A percentile compares a stretch with the other conserved stretches of the same genome.
Evolutionary conservation across 2,329 filamentous ascomycete species (phyloP).

Genomic region (Hymenoscyphus occultus): DNA sequence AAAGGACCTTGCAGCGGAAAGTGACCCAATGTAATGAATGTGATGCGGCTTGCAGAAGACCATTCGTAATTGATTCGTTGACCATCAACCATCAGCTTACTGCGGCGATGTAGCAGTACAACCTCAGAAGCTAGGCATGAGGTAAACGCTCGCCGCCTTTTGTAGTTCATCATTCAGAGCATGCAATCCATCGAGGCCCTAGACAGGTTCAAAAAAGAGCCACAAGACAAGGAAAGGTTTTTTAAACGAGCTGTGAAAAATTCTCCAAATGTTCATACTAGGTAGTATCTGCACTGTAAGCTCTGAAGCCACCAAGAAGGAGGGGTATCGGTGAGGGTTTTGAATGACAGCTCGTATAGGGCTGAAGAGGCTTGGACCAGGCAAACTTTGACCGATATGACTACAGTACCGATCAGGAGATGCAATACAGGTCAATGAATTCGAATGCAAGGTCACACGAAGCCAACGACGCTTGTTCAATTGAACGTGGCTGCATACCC

Average conservation of each 20-base stretch:
- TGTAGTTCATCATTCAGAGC: not conserved
- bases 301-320: not conserved
- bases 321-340: slow-evolving; percentile 3
- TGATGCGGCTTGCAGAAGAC: slow-evolving; percentile 2
- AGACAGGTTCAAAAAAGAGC: not conserved
- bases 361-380: not conserved
- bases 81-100: not conserved
- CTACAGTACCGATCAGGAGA: not conserved
- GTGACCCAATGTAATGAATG: not conserved
- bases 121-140: not conserved
- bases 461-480: not conserved
- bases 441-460: not conserved
- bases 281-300: not conserved
- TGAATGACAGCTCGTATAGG: not conserved
- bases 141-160: not conserved
- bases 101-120: not conserved
- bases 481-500: slow-evolving; percentile 1
- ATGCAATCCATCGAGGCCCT: not conserved
- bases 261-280: not conserved
- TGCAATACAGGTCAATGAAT: not conserved
- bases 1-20: not conserved
- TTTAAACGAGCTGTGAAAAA: not conserved
- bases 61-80: not conserved
- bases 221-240: not conserved
- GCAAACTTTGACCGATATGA: not conserved